Evolutionary conservation across 306 rosid genomes (phyloP).

Genomic region (Cicer cuneatum): DNA sequence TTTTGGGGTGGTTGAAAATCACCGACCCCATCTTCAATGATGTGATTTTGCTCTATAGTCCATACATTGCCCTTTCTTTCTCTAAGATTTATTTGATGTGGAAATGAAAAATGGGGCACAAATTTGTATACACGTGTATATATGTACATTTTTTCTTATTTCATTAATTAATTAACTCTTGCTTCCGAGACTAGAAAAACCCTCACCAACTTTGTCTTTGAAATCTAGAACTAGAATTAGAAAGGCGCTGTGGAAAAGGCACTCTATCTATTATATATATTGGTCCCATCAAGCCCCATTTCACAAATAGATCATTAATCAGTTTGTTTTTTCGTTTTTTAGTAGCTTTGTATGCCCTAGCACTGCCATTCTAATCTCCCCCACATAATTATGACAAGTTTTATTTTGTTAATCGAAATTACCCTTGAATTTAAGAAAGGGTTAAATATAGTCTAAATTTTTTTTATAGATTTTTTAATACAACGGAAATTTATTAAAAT

Average conservation of each 20-base stretch:
- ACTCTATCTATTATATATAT: constrained; percentile 16
- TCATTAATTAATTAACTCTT: neutral
- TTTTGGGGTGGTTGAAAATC: constrained; percentile 46
- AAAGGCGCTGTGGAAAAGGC: constrained; percentile 34
- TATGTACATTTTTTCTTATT: neutral
- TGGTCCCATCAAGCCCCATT: constrained; percentile 46
- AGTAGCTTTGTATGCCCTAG: neutral
- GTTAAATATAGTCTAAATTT: too few relatives aligned
- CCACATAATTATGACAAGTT: constrained; percentile 4
- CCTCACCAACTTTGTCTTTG: constrained; percentile 38
- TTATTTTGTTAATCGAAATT: too few relatives aligned
- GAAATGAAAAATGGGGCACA: neutral
- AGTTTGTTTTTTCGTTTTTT: constrained; percentile 60
- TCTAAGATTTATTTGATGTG: constrained; percentile 1
- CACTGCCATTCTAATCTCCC: constrained; percentile 2
- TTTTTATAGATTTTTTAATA: too few relatives aligned
- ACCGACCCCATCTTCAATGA: constrained; percentile 54
- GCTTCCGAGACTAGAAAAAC: constrained; percentile 14
- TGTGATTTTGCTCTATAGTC: constrained; percentile 44
- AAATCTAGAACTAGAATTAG: constrained; percentile 28
- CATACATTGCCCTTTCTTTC: constrained; percentile 25
- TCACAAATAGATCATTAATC: constrained; percentile 21
- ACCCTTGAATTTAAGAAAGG: too few relatives aligned
- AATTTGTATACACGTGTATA: neutral
- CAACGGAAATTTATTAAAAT: too few relatives aligned